These are phyloP conservation scores for Cladophialophora bantiana DNA, from an alignment of 2,329 filamentous ascomycete genomes.

Conservation along the genomic window DNA sequence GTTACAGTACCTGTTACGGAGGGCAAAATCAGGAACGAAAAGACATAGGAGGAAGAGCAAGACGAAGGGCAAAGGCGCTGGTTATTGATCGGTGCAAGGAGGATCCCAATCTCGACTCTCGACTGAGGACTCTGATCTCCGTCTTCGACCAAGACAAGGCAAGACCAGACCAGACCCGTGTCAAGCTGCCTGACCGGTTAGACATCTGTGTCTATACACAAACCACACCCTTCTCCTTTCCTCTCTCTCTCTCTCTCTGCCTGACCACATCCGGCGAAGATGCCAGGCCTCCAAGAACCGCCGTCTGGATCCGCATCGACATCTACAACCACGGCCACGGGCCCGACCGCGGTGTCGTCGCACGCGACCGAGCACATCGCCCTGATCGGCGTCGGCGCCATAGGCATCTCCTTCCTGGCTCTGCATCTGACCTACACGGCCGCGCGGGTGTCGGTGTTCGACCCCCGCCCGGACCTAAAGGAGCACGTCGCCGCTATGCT, in stretches of 20 bases:
- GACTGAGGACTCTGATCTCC: no score
- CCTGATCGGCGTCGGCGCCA: slow-evolving; percentile 52
- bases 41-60: no score
- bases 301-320: not conserved
- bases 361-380: slow-evolving; percentile 41
- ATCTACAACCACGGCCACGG: not conserved
- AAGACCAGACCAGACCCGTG: no score
- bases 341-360: slow-evolving; percentile 1
- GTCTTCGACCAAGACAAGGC: no score
- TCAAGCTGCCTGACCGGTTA: no score
- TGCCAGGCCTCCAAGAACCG: not conserved
- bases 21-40: no score
- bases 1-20: no score
- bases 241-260: not conserved
- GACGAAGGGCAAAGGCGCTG: no score
- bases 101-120: no score
- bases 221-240: not conserved
- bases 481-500: slow-evolving; percentile 54
- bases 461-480: slow-evolving; percentile 57
- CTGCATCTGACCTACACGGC: slow-evolving; percentile 57
- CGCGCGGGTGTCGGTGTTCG: slow-evolving; percentile 56
- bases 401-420: slow-evolving; percentile 64
- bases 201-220: no score
- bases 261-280: not conserved
- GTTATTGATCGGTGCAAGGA: no score